Percentiles rank a stretch among this genome's conserved stretches.
Conservation (phyloP, 176 grass and related monocot genomes). For the Oryza meridionalis region DNA sequence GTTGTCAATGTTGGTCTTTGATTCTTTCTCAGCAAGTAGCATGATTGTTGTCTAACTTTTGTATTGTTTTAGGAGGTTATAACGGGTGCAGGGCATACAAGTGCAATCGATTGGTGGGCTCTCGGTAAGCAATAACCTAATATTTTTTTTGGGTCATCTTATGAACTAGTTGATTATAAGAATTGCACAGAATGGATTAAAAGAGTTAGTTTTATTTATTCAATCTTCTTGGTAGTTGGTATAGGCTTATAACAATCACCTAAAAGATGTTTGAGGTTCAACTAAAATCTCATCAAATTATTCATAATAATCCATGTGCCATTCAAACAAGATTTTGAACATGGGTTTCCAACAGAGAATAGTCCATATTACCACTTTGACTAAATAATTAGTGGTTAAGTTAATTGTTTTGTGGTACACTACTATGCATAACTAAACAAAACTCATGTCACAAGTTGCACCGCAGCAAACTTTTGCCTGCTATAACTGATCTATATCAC, state of each 20-base stretch:
- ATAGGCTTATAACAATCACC: slow-evolving; percentile 16
- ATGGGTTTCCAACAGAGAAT: neutral
- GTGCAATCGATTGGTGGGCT: slow-evolving; percentile 99
- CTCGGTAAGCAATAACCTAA: slow-evolving; percentile 65
- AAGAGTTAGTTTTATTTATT: neutral
- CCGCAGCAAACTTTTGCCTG: neutral
- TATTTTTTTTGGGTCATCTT: neutral
- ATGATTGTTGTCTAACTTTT: slow-evolving; percentile 9
- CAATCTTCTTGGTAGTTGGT: slow-evolving; percentile 7
- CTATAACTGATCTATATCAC: neutral
- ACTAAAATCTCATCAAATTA: slow-evolving; percentile 17
- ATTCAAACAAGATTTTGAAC: slow-evolving; percentile 10
- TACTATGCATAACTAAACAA: slow-evolving; percentile 1
- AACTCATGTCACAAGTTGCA: neutral
- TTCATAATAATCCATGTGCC: neutral
- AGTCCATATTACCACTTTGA: neutral
- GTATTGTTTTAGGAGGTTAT: slow-evolving; percentile 80
- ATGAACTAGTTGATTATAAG: neutral
- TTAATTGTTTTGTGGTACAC: slow-evolving; percentile 9
- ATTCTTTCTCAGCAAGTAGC: slow-evolving; percentile 4
- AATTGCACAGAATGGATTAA: slow-evolving; percentile 5
- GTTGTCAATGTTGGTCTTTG: neutral
- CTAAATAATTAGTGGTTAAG: slow-evolving; percentile 9
- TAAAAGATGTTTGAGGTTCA: slow-evolving; percentile 24
- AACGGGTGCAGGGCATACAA: slow-evolving; percentile 80